A percentile compares a stretch with the other conserved stretches of the same genome.
Conservation (phyloP, 2,329 filamentous ascomycete species). For the Fusarium udum region DNA sequence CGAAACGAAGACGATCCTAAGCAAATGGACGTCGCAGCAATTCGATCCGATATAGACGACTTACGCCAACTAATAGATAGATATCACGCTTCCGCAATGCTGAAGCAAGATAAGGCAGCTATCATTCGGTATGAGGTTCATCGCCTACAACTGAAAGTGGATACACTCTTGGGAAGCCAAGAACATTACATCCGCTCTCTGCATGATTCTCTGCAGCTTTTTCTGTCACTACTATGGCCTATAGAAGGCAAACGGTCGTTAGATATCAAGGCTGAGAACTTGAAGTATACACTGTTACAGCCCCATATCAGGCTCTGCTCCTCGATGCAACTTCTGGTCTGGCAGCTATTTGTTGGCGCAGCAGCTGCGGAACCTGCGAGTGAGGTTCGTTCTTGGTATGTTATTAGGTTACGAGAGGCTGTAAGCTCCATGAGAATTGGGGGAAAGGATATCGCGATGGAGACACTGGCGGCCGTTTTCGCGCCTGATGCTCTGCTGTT, state of each 20-base stretch:
- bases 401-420: neutral
- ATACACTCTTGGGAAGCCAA: constrained; percentile 1
- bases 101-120: neutral
- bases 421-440: neutral
- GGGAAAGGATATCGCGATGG: neutral
- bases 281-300: constrained; percentile 1
- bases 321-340: constrained; percentile 26
- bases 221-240: constrained; percentile 26
- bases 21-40: neutral
- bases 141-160: constrained; percentile 8
- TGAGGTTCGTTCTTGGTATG: constrained; percentile 4
- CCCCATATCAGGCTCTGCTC: constrained; percentile 29
- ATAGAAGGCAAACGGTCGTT: neutral
- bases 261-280: neutral
- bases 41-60: neutral
- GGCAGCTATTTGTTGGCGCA: constrained; percentile 37
- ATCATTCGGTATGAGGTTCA: constrained; percentile 6
- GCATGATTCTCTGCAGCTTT: neutral
- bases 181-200: constrained; percentile 24
- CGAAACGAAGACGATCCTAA: neutral
- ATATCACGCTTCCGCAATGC: neutral
- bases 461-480: neutral
- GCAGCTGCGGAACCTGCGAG: neutral
- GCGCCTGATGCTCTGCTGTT: neutral
- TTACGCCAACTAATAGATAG: neutral